Conservation (phyloP, 805 yeast species). For the Candida lessepsii region DNA sequence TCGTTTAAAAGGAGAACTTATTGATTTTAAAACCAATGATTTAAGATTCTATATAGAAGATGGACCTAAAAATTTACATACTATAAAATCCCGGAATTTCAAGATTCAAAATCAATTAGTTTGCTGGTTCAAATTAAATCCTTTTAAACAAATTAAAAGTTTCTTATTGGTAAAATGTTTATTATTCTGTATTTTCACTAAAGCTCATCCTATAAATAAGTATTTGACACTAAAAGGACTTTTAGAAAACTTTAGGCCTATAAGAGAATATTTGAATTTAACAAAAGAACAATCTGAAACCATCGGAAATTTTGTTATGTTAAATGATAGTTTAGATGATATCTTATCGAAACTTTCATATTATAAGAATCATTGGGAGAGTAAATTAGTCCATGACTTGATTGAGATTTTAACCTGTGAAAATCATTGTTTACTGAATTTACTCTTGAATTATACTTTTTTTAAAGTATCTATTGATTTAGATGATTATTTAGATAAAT, state of each 20-base stretch:
- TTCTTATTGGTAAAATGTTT: conserved; percentile 18
- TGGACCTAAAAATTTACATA: conserved; percentile 6
- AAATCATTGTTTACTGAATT: conserved; percentile 28
- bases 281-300: background rate
- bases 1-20: conserved; percentile 25
- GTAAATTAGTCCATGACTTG: conserved; percentile 21
- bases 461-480: conserved; percentile 34
- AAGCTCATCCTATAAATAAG: conserved; percentile 4
- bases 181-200: conserved; percentile 3
- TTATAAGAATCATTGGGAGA: conserved; percentile 25
- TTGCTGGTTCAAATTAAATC: conserved; percentile 39
- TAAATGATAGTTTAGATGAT: conserved; percentile 1
- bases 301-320: background rate
- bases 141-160: conserved; percentile 30
- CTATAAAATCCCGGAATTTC: conserved; percentile 18
- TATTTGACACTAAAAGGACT: conserved; percentile 6
- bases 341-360: background rate
- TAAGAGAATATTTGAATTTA: background rate
- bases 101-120: conserved; percentile 27
- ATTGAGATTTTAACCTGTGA: conserved; percentile 24
- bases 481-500: conserved; percentile 22
- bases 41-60: conserved; percentile 24
- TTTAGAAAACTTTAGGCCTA: conserved; percentile 1
- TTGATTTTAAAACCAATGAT: conserved; percentile 38
- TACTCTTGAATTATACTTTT: conserved; percentile 38